Evolutionary conservation across 2,329 filamentous ascomycete genomes (phyloP).

Genomic region (Diaporthe sp.): DNA sequence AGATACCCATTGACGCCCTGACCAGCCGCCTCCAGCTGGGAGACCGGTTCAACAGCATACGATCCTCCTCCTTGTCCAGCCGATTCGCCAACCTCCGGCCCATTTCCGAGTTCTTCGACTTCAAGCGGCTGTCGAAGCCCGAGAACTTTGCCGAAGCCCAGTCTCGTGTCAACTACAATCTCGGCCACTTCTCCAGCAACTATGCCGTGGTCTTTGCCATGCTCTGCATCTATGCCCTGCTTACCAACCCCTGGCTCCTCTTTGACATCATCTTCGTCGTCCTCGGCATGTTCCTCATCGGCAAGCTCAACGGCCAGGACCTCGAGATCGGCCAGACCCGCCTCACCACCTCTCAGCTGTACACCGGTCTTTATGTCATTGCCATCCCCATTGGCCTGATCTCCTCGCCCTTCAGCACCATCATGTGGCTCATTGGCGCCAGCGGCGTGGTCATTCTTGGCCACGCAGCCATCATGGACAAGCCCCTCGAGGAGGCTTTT

Average conservation of each 20-base stretch:
- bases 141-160: conserved; percentile 91
- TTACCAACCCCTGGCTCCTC: conserved; percentile 86
- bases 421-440: conserved; percentile 96
- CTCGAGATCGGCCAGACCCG: conserved; percentile 85
- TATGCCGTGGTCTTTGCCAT: conserved; percentile 94
- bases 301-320: conserved; percentile 88
- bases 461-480: conserved; percentile 96
- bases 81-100: conserved; percentile 95
- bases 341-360: conserved; percentile 91
- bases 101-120: conserved; percentile 91
- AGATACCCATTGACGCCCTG: conserved; percentile 90
- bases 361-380: conserved; percentile 86
- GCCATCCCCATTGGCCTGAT: conserved; percentile 86
- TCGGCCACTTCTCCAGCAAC: conserved; percentile 98
- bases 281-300: conserved; percentile 89
- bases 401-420: conserved; percentile 84
- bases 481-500: conserved; percentile 99
- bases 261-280: conserved; percentile 93
- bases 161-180: conserved; percentile 95
- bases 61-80: conserved; percentile 79
- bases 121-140: conserved; percentile 96
- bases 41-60: conserved; percentile 86
- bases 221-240: conserved; percentile 93
- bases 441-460: conserved; percentile 93
- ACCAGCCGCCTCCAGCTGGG: conserved; percentile 89